Percentiles rank a stretch among this genome's conserved stretches.
phyloP scores from a whole-genome alignment of 441 rosid genomes.

The Erodium texanum region DNA sequence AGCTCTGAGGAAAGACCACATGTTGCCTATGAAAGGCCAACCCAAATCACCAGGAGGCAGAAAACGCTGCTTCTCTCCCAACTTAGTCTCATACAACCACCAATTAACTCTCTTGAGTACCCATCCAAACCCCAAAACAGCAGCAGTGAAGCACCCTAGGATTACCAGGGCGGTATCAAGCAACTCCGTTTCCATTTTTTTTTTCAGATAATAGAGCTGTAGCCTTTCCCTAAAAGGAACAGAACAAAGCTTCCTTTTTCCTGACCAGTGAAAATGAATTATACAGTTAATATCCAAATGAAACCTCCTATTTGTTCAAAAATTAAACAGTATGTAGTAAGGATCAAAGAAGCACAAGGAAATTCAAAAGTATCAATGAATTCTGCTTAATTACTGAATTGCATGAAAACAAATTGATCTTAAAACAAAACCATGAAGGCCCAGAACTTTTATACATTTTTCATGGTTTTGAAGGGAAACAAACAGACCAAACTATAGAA shows the following conservation, averaged over 20 bases:
- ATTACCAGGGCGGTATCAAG: neutral
- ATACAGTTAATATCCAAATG: neutral
- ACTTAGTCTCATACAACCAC: slow-evolving; percentile 33
- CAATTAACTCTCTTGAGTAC: slow-evolving; percentile 29
- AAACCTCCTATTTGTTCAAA: no score
- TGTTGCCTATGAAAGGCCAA: slow-evolving; percentile 48
- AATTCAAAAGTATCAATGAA: no score
- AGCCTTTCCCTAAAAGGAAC: neutral
- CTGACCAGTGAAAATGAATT: neutral
- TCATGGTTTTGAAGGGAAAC: neutral
- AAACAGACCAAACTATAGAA: neutral
- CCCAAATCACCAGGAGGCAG: slow-evolving; percentile 53
- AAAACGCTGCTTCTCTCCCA: slow-evolving; percentile 25
- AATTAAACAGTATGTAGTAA: neutral
- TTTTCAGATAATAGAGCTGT: neutral
- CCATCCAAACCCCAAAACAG: slow-evolving; percentile 17
- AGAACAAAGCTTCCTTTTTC: neutral
- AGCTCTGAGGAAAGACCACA: slow-evolving; percentile 40
- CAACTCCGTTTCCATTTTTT: neutral
- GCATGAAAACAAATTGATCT: neutral
- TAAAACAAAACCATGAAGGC: no score
- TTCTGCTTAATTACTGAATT: neutral
- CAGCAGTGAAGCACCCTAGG: slow-evolving; percentile 4
- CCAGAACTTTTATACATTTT: neutral
- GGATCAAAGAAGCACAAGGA: neutral